Evolutionary conservation across 805 yeast genomes (phyloP), one percentile per base, ranked within the genome.

Genomic region (Candida easanensis): DNA sequence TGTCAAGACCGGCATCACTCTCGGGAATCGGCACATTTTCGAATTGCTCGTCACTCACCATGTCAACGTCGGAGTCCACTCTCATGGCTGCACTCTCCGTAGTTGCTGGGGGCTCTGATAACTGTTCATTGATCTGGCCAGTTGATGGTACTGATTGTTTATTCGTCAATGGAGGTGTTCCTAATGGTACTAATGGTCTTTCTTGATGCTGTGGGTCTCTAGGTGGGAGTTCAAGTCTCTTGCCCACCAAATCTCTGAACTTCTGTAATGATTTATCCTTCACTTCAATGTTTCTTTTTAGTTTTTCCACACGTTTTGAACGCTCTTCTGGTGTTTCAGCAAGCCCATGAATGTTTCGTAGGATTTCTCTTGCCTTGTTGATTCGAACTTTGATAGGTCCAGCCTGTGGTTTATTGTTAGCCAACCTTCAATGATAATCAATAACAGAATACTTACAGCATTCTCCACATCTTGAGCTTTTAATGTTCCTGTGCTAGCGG

Each of bases 321-420:
- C 71, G 50, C 15, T 61, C 65, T 33, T 66, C 71, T 14, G 69
- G 64, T 1, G 73, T 62, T 46, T 71, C 75, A 27, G 69, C 61
- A 35, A 73, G 60, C 1, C 76, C 79, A 36, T 73, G 76, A 10
- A 74, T 63, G 26, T 62, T 64, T 43, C 64, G 64, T n/a, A 74
- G 51, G 8, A 62, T 50, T 39, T 53, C 62, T 36, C 68, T 60
- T 26, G 71, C 57, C 37, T 55, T 65, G 39, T 57, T 58, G 21
- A 74, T 45, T 46, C 76, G 55, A 18, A 73, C 64, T 28, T 75
- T 60, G 26, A 75, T 65, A 13, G 73, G 58, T 17, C 79, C 80
- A 22, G 75, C 51, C 49, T 46, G 65, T 58, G 4, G 64, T 11
- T 30, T 31, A 40, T 36, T 38, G 16, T 27, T 21, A 23, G 4